phyloP scores from a whole-genome alignment of 1,284 basidiomycete species.

The Neonothopanus nambi region DNA sequence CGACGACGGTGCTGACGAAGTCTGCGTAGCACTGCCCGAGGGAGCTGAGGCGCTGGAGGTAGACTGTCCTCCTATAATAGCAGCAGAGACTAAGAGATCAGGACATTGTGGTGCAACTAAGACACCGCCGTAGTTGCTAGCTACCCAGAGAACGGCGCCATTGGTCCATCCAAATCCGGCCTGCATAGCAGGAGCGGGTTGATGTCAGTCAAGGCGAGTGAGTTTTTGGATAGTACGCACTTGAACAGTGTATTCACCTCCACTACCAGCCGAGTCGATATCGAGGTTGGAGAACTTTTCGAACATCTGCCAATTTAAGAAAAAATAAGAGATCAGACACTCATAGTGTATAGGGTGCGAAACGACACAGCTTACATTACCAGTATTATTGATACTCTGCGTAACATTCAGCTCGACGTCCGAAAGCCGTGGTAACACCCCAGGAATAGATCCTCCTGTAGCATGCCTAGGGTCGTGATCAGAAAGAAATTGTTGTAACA shows the following conservation, averaged over 20 bases:
- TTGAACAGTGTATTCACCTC: slow-evolving; percentile 86
- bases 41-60: background rate
- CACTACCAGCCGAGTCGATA: slow-evolving; percentile 81
- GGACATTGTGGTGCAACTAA: slow-evolving; percentile 73
- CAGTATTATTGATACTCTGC: slow-evolving; percentile 64
- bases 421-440: slow-evolving; percentile 68
- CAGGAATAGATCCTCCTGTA: slow-evolving; percentile 80
- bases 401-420: slow-evolving; percentile 75
- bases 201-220: background rate
- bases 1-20: too few relatives aligned
- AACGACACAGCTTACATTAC: slow-evolving; percentile 55
- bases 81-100: slow-evolving; percentile 33
- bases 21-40: too few relatives aligned
- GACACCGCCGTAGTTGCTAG: slow-evolving; percentile 67
- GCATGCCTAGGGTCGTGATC: slow-evolving; percentile 51
- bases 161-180: slow-evolving; percentile 93
- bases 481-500: background rate
- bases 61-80: slow-evolving; percentile 9
- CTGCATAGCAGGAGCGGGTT: background rate
- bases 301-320: slow-evolving; percentile 65
- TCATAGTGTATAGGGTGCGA: slow-evolving; percentile 16
- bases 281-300: slow-evolving; percentile 83
- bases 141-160: slow-evolving; percentile 77
- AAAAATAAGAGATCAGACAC: background rate
- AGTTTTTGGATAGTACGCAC: slow-evolving; percentile 30